Percentiles rank a stretch among this genome's conserved stretches.
Conservation (phyloP, 2,329 filamentous ascomycete genomes). For the Hansfordia pulvinata region DNA sequence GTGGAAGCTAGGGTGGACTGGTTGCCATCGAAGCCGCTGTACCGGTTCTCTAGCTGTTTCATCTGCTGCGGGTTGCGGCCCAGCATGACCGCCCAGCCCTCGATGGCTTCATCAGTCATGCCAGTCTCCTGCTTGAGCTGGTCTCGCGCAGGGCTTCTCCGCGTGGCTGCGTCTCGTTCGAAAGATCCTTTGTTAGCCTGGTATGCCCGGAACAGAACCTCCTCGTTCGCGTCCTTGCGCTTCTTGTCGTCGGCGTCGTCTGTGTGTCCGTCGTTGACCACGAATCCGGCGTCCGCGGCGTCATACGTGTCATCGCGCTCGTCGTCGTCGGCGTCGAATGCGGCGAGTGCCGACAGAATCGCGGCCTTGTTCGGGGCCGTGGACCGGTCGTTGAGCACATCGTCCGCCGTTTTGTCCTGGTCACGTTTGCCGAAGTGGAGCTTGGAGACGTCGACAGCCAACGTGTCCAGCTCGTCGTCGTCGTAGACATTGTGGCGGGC, state of each 20-base stretch:
- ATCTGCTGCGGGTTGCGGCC: constrained; percentile 55
- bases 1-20: constrained; percentile 54
- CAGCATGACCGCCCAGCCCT: constrained; percentile 89
- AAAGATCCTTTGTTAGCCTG: constrained; percentile 53
- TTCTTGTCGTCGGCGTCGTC: constrained; percentile 33
- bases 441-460: constrained; percentile 51
- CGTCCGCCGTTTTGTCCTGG: constrained; percentile 52
- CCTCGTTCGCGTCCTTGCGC: constrained; percentile 44
- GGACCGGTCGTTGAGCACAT: constrained; percentile 51
- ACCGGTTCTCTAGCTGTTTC: constrained; percentile 57
- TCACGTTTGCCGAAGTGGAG: constrained; percentile 69
- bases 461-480: constrained; percentile 62
- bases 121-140: constrained; percentile 62
- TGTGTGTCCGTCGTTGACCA: constrained; percentile 56
- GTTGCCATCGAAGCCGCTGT: constrained; percentile 48
- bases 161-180: constrained; percentile 54
- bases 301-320: constrained; percentile 97
- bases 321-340: constrained; percentile 89
- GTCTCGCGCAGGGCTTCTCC: constrained; percentile 47
- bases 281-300: constrained; percentile 78
- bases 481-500: constrained; percentile 64
- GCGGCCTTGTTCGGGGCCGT: constrained; percentile 64
- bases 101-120: constrained; percentile 87
- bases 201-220: constrained; percentile 60
- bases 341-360: constrained; percentile 74